phyloP scores from a whole-genome alignment of 1,284 basidiomycete species.

The Ceraceosorus guamensis region DNA sequence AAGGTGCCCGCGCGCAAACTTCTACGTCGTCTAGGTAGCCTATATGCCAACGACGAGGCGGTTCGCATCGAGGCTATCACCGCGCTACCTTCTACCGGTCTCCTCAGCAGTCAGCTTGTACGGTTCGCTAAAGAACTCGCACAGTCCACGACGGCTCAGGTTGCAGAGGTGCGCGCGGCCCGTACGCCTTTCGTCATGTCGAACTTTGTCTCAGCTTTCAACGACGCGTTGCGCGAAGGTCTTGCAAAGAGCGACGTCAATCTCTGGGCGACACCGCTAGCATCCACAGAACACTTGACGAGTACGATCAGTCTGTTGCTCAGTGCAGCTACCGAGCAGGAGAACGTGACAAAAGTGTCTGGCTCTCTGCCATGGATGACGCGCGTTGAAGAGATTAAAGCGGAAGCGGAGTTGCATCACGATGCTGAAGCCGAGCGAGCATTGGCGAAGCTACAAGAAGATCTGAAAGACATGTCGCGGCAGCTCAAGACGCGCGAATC shows the following conservation, averaged over 20 bases:
- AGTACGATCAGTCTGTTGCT: slow-evolving; percentile 29
- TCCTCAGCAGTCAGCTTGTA: slow-evolving; percentile 34
- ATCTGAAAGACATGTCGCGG: slow-evolving; percentile 75
- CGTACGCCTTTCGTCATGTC: slow-evolving; percentile 22
- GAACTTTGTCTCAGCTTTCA: slow-evolving; percentile 17
- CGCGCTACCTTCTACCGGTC: slow-evolving; percentile 31
- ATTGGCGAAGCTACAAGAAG: slow-evolving; percentile 74
- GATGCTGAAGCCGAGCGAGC: slow-evolving; percentile 72
- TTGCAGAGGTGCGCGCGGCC: slow-evolving; percentile 22
- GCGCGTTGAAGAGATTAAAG: slow-evolving; percentile 79
- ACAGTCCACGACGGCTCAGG: slow-evolving; percentile 18
- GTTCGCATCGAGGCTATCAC: slow-evolving; percentile 33
- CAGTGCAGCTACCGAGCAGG: slow-evolving; percentile 28
- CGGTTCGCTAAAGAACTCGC: slow-evolving; percentile 27
- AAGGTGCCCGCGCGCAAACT: slow-evolving; percentile 42
- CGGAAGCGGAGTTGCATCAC: slow-evolving; percentile 71
- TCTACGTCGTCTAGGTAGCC: slow-evolving; percentile 31
- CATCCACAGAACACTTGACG: slow-evolving; percentile 20
- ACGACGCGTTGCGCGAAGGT: slow-evolving; percentile 26
- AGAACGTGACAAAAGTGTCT: slow-evolving; percentile 36
- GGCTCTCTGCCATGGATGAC: slow-evolving; percentile 66
- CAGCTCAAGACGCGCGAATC: slow-evolving; percentile 71
- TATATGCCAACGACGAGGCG: slow-evolving; percentile 36
- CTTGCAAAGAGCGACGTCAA: slow-evolving; percentile 17
- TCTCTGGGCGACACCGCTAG: slow-evolving; percentile 21